Evolutionary conservation across 805 yeast genomes (phyloP).

Genomic region (Metschnikowia henanensis): DNA sequence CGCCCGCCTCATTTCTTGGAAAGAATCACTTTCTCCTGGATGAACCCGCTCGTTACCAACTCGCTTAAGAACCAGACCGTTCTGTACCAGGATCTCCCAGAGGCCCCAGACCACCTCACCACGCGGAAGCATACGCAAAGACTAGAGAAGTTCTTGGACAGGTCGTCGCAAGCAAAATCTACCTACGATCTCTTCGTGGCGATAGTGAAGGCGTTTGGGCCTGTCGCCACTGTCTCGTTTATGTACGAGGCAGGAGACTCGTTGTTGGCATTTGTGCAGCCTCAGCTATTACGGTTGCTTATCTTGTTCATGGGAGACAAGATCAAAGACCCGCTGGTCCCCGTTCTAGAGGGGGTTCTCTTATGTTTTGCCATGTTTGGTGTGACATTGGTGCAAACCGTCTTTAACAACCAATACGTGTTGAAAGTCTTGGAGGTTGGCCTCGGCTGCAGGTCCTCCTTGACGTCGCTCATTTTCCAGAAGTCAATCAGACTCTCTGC

Average conservation of each 20-base stretch:
- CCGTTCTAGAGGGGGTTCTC: conserved; percentile 18
- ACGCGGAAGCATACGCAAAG: conserved; percentile 20
- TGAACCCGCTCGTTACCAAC: conserved; percentile 44
- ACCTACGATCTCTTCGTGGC: conserved; percentile 18
- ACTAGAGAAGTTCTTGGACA: conserved; percentile 21
- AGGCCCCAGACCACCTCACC: conserved; percentile 26
- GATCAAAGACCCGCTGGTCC: conserved; percentile 11
- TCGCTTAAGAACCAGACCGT: conserved; percentile 40
- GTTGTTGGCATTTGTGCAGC: conserved; percentile 63
- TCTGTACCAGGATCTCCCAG: conserved; percentile 27
- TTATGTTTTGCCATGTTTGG: conserved; percentile 48
- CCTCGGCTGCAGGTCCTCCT: conserved; percentile 31
- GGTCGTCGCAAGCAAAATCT: conserved; percentile 5
- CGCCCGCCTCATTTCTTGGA: conserved; percentile 35
- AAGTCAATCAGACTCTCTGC: conserved; percentile 22
- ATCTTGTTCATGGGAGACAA: conserved; percentile 59
- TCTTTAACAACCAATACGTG: conserved; percentile 67
- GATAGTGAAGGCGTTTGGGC: conserved; percentile 29
- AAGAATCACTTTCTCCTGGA: conserved; percentile 46
- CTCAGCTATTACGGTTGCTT: conserved; percentile 70
- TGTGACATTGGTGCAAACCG: conserved; percentile 59
- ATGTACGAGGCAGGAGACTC: conserved; percentile 24
- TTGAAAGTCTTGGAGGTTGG: conserved; percentile 57
- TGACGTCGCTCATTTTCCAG: conserved; percentile 24
- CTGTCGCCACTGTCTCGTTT: conserved; percentile 22